These are phyloP conservation scores for Penicillium turbatum DNA, from an alignment of 495 filamentous ascomycete genomes.

Conservation along the genomic window DNA sequence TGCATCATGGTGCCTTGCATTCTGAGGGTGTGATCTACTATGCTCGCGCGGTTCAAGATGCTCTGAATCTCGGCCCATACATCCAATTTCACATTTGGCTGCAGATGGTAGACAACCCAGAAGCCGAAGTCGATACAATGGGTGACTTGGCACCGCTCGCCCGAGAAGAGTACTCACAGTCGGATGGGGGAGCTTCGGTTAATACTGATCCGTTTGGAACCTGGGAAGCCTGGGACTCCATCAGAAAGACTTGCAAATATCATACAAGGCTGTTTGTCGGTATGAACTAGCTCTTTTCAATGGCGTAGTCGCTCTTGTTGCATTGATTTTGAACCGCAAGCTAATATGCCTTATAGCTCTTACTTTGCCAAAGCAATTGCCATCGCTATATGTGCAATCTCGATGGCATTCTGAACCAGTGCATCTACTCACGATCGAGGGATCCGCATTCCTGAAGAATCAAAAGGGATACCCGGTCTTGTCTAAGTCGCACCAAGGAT, in stretches of 20 bases:
- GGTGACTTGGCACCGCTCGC: constrained; percentile 57
- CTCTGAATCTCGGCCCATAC: constrained; percentile 64
- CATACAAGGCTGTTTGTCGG: constrained; percentile 76
- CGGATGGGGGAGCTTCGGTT: constrained; percentile 22
- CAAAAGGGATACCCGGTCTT: constrained; percentile 76
- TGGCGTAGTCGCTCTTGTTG: background rate
- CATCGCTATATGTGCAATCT: constrained; percentile 65
- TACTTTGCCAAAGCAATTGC: constrained; percentile 71
- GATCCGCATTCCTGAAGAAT: constrained; percentile 69
- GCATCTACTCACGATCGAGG: constrained; percentile 67
- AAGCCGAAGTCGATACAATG: constrained; percentile 50
- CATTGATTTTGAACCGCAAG: background rate
- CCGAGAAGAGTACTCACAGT: constrained; percentile 46
- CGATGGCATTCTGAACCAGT: constrained; percentile 96
- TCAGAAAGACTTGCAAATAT: constrained; percentile 84
- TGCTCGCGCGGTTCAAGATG: constrained; percentile 80
- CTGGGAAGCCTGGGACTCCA: constrained; percentile 93
- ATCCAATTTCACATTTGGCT: constrained; percentile 77
- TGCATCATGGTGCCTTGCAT: constrained; percentile 44
- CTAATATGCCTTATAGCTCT: constrained; percentile 53
- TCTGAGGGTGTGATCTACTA: constrained; percentile 60
- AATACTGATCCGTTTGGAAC: constrained; percentile 64
- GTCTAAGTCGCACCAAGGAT: constrained; percentile 70
- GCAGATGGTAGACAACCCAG: constrained; percentile 64
- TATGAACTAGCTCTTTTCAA: constrained; percentile 48